phyloP scores from a whole-genome alignment of 164 flowering plant genomes.

The Santalum album region DNA sequence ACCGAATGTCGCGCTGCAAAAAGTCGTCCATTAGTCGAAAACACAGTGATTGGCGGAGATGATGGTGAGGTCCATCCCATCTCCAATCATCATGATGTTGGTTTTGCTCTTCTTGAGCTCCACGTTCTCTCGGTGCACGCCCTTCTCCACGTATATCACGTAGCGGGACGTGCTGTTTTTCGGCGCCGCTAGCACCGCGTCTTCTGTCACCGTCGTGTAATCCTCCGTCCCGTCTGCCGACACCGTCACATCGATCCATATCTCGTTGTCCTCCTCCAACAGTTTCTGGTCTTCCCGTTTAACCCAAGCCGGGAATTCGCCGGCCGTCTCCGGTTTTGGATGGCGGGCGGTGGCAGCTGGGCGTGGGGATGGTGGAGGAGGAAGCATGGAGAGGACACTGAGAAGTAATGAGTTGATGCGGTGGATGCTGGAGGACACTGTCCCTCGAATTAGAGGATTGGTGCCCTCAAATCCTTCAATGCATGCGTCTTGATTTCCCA shows the following conservation, averaged over 20 bases:
- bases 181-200: conserved; percentile 63
- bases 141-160: conserved; percentile 45
- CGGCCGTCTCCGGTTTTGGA: no score
- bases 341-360: no score
- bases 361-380: no score
- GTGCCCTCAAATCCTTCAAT: conserved; percentile 80
- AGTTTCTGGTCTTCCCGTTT: conserved; percentile 36
- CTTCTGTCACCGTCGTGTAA: conserved; percentile 43
- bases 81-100: conserved; percentile 49
- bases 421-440: conserved; percentile 38
- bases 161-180: conserved; percentile 32
- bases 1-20: conserved; percentile 56
- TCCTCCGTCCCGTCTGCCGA: conserved; percentile 73
- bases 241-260: conserved; percentile 42
- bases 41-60: conserved; percentile 38
- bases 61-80: conserved; percentile 38
- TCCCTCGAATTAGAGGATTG: conserved; percentile 25
- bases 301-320: conserved; percentile 68
- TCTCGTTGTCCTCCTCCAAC: conserved; percentile 20
- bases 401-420: conserved; percentile 40
- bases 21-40: conserved; percentile 54
- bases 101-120: conserved; percentile 51
- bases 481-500: conserved; percentile 77
- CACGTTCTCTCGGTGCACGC: conserved; percentile 44
- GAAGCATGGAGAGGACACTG: conserved; percentile 44